phyloP scores from a whole-genome alignment of 2,329 filamentous ascomycete species.

The Colletotrichum nymphaeae region DNA sequence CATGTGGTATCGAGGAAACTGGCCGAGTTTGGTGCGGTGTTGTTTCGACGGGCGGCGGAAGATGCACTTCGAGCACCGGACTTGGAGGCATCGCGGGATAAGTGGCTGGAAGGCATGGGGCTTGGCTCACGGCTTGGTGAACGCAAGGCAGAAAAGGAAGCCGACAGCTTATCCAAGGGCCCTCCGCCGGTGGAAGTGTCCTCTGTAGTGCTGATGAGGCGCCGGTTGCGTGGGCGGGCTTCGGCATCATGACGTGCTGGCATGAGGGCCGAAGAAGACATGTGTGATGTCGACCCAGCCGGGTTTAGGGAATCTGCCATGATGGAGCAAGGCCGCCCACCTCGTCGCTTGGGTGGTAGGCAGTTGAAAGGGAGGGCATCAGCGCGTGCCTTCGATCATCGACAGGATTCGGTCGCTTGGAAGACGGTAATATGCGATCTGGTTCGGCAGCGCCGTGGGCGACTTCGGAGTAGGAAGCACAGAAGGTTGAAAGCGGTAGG shows the following conservation, averaged over 20 bases:
- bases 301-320: slow-evolving; percentile 39
- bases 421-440: neutral
- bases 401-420: slow-evolving; percentile 11
- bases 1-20: slow-evolving; percentile 62
- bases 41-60: slow-evolving; percentile 8
- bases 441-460: neutral
- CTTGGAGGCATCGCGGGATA: slow-evolving; percentile 18
- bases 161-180: slow-evolving; percentile 41
- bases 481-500: neutral
- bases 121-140: slow-evolving; percentile 58
- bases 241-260: slow-evolving; percentile 55
- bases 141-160: slow-evolving; percentile 44
- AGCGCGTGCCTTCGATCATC: slow-evolving; percentile 31
- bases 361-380: slow-evolving; percentile 33
- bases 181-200: slow-evolving; percentile 44
- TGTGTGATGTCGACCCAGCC: slow-evolving; percentile 47
- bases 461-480: neutral
- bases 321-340: slow-evolving; percentile 30
- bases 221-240: slow-evolving; percentile 64
- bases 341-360: slow-evolving; percentile 31
- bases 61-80: slow-evolving; percentile 2
- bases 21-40: slow-evolving; percentile 51
- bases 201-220: slow-evolving; percentile 48
- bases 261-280: slow-evolving; percentile 59
- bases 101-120: slow-evolving; percentile 57